phyloP scores from a whole-genome alignment of 495 filamentous ascomycete genomes.

The Annulohypoxylon bovei region DNA sequence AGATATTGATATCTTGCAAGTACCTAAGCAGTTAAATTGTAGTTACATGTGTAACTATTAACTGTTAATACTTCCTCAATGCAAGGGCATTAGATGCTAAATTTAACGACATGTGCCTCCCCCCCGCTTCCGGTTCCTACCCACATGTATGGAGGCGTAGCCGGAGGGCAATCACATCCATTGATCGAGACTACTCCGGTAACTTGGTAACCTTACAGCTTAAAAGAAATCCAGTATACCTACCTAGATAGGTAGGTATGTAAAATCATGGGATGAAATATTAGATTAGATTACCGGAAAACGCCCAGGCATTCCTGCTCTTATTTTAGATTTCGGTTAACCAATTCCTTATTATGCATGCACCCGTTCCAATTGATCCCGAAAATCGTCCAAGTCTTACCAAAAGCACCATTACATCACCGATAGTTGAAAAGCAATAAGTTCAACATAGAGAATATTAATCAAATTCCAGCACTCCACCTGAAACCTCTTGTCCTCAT shows the following conservation, averaged over 20 bases:
- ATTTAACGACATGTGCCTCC: neutral
- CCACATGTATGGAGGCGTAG: neutral
- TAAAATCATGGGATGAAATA: neutral
- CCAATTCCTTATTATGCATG: neutral
- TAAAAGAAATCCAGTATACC: neutral
- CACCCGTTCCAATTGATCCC: neutral
- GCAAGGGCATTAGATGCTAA: neutral
- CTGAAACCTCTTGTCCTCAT: neutral
- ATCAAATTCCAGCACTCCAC: neutral
- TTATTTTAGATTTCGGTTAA: neutral
- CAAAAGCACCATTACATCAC: neutral
- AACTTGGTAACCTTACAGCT: neutral
- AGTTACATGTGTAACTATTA: neutral
- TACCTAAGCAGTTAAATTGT: no score
- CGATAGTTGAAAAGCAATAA: neutral
- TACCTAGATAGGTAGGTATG: neutral
- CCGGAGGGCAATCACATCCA: neutral
- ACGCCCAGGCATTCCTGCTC: neutral
- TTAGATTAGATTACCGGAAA: neutral
- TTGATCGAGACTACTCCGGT: neutral
- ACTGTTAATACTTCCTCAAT: neutral
- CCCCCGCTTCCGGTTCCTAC: neutral
- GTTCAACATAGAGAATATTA: neutral
- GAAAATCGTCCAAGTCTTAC: neutral
- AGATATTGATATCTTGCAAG: no score